These are phyloP conservation scores for Pythium oligandrum DNA, from an alignment of 352 stramenopile genomes.

Conservation along the genomic window DNA sequence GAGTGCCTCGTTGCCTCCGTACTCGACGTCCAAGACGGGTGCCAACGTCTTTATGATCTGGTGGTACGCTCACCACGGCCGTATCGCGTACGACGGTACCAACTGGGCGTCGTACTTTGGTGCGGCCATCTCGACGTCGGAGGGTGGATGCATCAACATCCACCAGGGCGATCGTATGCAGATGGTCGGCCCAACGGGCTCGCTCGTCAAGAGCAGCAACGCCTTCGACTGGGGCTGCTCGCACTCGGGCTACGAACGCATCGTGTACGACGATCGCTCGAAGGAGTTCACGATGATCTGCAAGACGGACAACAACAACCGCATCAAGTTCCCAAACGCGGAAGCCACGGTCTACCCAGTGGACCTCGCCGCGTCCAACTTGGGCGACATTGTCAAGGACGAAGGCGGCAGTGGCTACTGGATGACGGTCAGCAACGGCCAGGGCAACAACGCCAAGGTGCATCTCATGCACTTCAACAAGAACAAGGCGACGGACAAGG, in stretches of 20 bases:
- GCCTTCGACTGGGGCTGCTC: constrained; percentile 59
- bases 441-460: constrained; percentile 40
- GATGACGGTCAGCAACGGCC: constrained; percentile 53
- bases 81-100: constrained; percentile 47
- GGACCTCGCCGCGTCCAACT: constrained; percentile 36
- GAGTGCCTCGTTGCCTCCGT: constrained; percentile 41
- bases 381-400: constrained; percentile 47
- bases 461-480: constrained; percentile 56
- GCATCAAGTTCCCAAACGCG: constrained; percentile 59
- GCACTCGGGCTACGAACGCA: constrained; percentile 53
- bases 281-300: constrained; percentile 47
- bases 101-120: constrained; percentile 68
- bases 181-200: constrained; percentile 37
- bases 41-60: constrained; percentile 61
- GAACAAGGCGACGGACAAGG: constrained; percentile 33
- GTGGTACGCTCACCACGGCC: constrained; percentile 65
- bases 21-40: constrained; percentile 39
- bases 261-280: constrained; percentile 44
- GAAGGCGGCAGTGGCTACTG: constrained; percentile 42
- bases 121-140: constrained; percentile 43
- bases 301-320: constrained; percentile 70
- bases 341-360: constrained; percentile 54
- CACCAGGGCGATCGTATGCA: constrained; percentile 68
- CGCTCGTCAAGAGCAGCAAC: constrained; percentile 31
- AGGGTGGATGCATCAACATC: constrained; percentile 63